These are phyloP conservation scores for Lojkania enalia DNA, from an alignment of 2,329 filamentous ascomycete genomes.

Conservation along the genomic window DNA sequence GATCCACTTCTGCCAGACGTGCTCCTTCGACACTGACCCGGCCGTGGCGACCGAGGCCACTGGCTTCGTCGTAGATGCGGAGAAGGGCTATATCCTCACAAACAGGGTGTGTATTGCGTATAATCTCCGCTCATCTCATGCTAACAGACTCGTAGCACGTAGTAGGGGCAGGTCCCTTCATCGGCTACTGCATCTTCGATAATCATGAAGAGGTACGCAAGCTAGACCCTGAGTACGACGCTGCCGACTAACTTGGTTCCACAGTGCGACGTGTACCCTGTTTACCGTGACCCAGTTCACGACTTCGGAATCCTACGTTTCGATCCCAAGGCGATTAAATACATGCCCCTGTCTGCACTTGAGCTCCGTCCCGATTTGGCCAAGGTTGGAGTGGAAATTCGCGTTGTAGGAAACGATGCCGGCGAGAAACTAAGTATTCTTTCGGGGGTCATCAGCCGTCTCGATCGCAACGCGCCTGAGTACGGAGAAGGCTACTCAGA, in stretches of 20 bases:
- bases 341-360: constrained; percentile 86
- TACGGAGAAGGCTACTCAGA: constrained; percentile 98
- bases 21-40: constrained; percentile 95
- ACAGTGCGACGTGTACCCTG: constrained; percentile 90
- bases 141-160: constrained; percentile 66
- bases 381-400: constrained; percentile 86
- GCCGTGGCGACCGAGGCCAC: constrained; percentile 94
- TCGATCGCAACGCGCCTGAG: constrained; percentile 95
- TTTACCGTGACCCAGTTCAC: constrained; percentile 97
- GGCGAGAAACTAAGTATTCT: constrained; percentile 98
- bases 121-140: neutral
- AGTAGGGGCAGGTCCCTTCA: constrained; percentile 92
- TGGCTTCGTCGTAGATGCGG: constrained; percentile 94
- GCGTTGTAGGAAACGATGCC: constrained; percentile 97
- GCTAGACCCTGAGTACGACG: constrained; percentile 1
- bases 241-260: constrained; percentile 14
- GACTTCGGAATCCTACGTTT: constrained; percentile 98
- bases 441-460: constrained; percentile 92
- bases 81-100: constrained; percentile 70
- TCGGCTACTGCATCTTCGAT: constrained; percentile 97
- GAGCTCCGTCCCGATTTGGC: constrained; percentile 83
- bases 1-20: constrained; percentile 98
- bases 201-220: constrained; percentile 79
- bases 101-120: constrained; percentile 44
- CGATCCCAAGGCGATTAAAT: constrained; percentile 93